phyloP scores from a whole-genome alignment of 2,329 filamentous ascomycete genomes.

The Falciphora oryzae region DNA sequence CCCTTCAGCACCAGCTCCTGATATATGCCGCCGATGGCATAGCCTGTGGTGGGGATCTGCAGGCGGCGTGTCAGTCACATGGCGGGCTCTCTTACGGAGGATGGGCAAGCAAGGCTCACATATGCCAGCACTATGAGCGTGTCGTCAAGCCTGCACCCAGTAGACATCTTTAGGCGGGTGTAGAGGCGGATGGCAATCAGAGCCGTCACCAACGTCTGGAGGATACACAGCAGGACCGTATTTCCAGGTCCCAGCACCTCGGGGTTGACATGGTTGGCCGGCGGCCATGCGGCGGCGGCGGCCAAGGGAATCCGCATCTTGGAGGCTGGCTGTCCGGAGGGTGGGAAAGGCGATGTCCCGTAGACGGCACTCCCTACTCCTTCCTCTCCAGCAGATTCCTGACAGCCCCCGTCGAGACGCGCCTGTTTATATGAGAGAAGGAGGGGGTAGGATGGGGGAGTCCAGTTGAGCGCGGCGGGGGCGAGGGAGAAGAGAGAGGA shows the following conservation, averaged over 20 bases:
- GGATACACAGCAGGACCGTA: slow-evolving; percentile 21
- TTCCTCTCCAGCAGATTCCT: background rate
- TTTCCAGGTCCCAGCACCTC: slow-evolving; percentile 25
- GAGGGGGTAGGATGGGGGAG: too few relatives aligned
- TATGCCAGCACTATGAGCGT: slow-evolving; percentile 30
- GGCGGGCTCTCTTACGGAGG: slow-evolving; percentile 12
- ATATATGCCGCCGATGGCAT: slow-evolving; percentile 24
- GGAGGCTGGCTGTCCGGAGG: background rate
- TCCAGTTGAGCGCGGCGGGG: background rate
- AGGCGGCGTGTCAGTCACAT: background rate
- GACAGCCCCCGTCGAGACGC: background rate
- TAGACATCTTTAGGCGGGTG: slow-evolving; percentile 27
- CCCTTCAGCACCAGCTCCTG: slow-evolving; percentile 23
- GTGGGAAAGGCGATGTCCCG: background rate
- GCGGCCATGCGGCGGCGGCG: slow-evolving; percentile 23
- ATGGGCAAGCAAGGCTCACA: slow-evolving; percentile 18
- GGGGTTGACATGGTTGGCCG: slow-evolving; percentile 26
- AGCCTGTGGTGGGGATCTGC: slow-evolving; percentile 26
- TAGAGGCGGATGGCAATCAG: slow-evolving; percentile 30
- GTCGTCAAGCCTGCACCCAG: slow-evolving; percentile 31
- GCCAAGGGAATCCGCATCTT: slow-evolving; percentile 22
- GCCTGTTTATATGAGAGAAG: background rate
- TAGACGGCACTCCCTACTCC: background rate
- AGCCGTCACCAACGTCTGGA: slow-evolving; percentile 24
- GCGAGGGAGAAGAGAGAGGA: background rate